These are phyloP conservation scores for Zygosaccharomyces gambellarensis DNA, from an alignment of 805 yeast genomes.

Conservation along the genomic window DNA sequence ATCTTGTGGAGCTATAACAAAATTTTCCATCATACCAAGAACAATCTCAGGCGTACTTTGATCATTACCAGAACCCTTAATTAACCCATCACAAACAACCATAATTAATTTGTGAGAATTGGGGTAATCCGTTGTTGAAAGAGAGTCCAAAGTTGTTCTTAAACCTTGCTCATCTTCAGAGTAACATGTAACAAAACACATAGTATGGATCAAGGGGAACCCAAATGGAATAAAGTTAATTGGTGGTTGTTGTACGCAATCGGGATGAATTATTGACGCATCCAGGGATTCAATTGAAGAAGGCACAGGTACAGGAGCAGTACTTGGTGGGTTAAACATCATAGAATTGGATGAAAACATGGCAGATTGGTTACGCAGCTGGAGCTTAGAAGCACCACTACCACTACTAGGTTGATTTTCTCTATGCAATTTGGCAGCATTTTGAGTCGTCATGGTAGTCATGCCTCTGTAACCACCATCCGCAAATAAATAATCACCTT, in stretches of 20 bases:
- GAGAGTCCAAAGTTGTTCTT: conserved; percentile 83
- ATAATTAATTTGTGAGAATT: conserved; percentile 86
- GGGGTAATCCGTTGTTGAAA: conserved; percentile 94
- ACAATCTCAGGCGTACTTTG: conserved; percentile 85
- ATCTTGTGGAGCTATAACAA: conserved; percentile 64
- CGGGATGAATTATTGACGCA: conserved; percentile 61
- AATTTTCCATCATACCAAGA: conserved; percentile 78
- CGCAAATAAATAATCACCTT: conserved; percentile 4
- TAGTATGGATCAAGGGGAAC: conserved; percentile 68
- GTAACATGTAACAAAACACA: conserved; percentile 85
- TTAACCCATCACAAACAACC: conserved; percentile 87
- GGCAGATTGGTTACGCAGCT: conserved; percentile 10
- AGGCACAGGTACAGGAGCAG: conserved; percentile 10
- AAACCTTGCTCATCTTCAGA: conserved; percentile 87
- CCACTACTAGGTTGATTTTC: conserved; percentile 7
- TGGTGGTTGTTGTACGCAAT: conserved; percentile 89
- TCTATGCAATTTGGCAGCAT: conserved; percentile 31
- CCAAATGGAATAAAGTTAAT: conserved; percentile 81
- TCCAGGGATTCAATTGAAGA: conserved; percentile 44
- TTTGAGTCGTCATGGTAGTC: conserved; percentile 65
- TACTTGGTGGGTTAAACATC: conserved; percentile 11
- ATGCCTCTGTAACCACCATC: conserved; percentile 24
- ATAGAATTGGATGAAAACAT: conserved; percentile 15
- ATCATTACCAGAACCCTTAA: conserved; percentile 92
- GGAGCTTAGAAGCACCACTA: conserved; percentile 4